Percentiles rank a stretch among this genome's conserved stretches.
These are phyloP conservation scores for Talaromyces pinophilus DNA, from an alignment of 2,329 filamentous ascomycete genomes.

Conservation along the genomic window DNA sequence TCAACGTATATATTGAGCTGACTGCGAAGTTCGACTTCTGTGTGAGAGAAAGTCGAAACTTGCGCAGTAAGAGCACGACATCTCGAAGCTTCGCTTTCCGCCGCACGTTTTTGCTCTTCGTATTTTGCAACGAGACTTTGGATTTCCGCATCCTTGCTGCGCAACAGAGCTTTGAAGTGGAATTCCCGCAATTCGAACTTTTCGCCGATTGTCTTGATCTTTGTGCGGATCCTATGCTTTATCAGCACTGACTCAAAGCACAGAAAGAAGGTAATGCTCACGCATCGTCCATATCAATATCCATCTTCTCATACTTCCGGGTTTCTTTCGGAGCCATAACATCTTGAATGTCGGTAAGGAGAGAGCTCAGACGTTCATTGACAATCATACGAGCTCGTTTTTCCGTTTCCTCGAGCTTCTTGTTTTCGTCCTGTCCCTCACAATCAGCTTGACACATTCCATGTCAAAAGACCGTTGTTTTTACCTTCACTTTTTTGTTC, in stretches of 20 bases:
- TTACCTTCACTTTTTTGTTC: constrained; percentile 96
- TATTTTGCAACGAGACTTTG: constrained; percentile 86
- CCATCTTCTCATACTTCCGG: constrained; percentile 74
- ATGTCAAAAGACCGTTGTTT: constrained; percentile 25
- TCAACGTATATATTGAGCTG: constrained; percentile 98
- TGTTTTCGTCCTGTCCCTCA: constrained; percentile 75
- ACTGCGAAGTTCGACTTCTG: constrained; percentile 86
- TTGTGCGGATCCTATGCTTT: constrained; percentile 60
- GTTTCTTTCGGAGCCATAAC: constrained; percentile 85
- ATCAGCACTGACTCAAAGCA: constrained; percentile 21
- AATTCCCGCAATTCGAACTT: constrained; percentile 95
- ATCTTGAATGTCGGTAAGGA: constrained; percentile 82
- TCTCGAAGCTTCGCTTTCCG: constrained; percentile 76
- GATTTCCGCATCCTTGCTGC: constrained; percentile 93
- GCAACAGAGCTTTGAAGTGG: constrained; percentile 87
- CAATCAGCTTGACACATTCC: constrained; percentile 24
- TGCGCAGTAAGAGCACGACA: constrained; percentile 85
- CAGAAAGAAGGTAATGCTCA: constrained; percentile 50
- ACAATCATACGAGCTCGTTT: constrained; percentile 79
- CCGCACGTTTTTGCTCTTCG: constrained; percentile 85
- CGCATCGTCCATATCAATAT: constrained; percentile 88
- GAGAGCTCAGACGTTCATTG: constrained; percentile 77
- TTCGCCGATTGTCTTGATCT: constrained; percentile 89
- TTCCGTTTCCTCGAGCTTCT: constrained; percentile 82
- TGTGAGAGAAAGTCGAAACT: constrained; percentile 93